Base-by-base conservation (phyloP, 805 yeast genomes). In the Nakazawaea holstii region DNA sequence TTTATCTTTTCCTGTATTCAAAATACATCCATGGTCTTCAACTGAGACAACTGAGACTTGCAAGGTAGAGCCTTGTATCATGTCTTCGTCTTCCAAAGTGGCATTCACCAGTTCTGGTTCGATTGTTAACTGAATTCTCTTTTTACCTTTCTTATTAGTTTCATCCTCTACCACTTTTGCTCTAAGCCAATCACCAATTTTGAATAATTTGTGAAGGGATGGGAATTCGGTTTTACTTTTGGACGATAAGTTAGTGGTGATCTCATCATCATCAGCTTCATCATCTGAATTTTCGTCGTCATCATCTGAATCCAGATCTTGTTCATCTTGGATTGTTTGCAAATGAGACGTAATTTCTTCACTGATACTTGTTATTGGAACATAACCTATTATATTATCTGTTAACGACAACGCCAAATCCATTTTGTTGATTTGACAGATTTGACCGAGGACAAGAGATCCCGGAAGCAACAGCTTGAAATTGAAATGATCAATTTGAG, bases 1-100 rank as follows among this genome's bases (percentile, higher is more conserved):
- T 8, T 75, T 49, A 8, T 64, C 63, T 43, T 74, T 60, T 31
- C 97, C 97, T 35, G 85, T 63, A 55, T 83, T 84, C 38, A 92
- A 66, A 48, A 87, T 78, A 24, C 81, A 76, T 66, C 99, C 99
- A 62, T 89, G 97, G 62, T 94, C 99, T 72, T 94, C 98, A 24
- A 87, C 66, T 41, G 95, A 84, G 52, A 73, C 75, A 20, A 94
- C 80, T 2, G 87, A 72, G 24, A 82, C 91, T 66, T 94, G 99
- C 2, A 94, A 60, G 4, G 84, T 60, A 49, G 77, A 72, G 39
- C 88, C 89, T 27, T 72, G 57, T 6, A 70, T 65, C 42, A 87
- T 65, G 60, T 90, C 97, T 39, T 83, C 90, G 4, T 70, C 76
- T 46, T 70, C 76, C 49, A 90, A 66, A 11, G 67, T 51, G 17